phyloP scores from a whole-genome alignment of 257 asterid genomes.

The Verbascum thapsus region DNA sequence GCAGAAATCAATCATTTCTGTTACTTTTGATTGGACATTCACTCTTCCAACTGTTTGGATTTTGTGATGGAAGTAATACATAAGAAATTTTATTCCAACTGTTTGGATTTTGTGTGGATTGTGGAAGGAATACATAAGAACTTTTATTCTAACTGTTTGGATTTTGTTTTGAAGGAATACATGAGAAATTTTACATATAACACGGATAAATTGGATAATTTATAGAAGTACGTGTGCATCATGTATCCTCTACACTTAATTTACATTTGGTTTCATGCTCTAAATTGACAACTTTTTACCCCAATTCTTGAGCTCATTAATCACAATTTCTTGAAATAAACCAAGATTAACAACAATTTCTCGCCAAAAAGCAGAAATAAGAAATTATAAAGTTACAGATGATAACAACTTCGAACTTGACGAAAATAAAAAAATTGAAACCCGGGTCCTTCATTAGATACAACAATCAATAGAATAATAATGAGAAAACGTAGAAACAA shows the following conservation, averaged over 20 bases:
- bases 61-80: too few relatives aligned
- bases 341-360: neutral
- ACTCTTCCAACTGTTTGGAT: too few relatives aligned
- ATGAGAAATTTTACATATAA: too few relatives aligned
- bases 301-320: conserved; percentile 11
- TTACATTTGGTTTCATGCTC: conserved; percentile 3
- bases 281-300: neutral
- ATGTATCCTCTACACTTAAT: neutral
- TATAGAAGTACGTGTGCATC: neutral
- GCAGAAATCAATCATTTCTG: too few relatives aligned
- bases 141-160: too few relatives aligned
- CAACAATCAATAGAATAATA: conserved; percentile 1
- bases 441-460: conserved; percentile 13
- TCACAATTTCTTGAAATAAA: conserved; percentile 12
- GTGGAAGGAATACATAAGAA: too few relatives aligned
- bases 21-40: too few relatives aligned
- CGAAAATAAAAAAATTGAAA: neutral
- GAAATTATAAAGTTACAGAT: neutral
- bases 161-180: too few relatives aligned
- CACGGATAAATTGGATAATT: too few relatives aligned
- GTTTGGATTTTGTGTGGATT: too few relatives aligned
- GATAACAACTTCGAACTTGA: conserved; percentile 11
- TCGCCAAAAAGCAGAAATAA: neutral
- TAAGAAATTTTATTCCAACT: too few relatives aligned
- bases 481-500: neutral